Base-by-base conservation (phyloP, 306 rosid genomes). In the Corylus heterophylla region DNA sequence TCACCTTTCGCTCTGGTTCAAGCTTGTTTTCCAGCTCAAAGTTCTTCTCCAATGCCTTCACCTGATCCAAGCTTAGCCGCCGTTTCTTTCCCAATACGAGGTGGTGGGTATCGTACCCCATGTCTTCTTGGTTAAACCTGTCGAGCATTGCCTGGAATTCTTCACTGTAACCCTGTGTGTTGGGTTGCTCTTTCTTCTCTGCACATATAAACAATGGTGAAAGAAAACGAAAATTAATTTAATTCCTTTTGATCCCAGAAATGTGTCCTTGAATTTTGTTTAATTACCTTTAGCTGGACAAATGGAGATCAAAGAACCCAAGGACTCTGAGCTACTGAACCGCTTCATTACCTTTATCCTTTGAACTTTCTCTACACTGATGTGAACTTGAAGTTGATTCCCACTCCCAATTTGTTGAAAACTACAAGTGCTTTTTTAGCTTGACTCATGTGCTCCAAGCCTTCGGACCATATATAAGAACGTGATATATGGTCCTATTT, bases 61-160 rank as follows among this genome's bases (percentile, higher is more conserved):
- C 94, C 56, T 92, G 97, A 54, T 85, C 89, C 58, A 79, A 69
- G 69, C 88, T 80, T 5, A 92, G 78, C n/a, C 94, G 79, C 73
- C 90, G 78, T 79, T 90, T 92, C 87, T 89, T 90, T 84, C 76
- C 89, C 62, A 82, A 44, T 35, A 80, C 67, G 35, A 61, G 6
- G 17, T 20, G 71, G 42, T 20, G 74, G 42, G 49, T 29, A 64
- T 88, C 92, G 72, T 89, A 90, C 35, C 74, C 77, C 47, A 78
- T 29, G 25, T 92, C 97, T 82, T 92, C 97, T 79, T 90, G 88
- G 27, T 90, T 91, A 42, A 90, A 80, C 74, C 88, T 85, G 58
- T 92, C 87, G 39, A 92, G 75, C 92, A 92, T 90, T 83, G 88
- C 91, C 76, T 88, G 94, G 63, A 92, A 92, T 25, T 92, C 97